Percentiles rank a stretch among this genome's conserved stretches.
These are phyloP conservation scores for Fraxinus velutina DNA, from an alignment of 305 asterid genomes.

Conservation along the genomic window DNA sequence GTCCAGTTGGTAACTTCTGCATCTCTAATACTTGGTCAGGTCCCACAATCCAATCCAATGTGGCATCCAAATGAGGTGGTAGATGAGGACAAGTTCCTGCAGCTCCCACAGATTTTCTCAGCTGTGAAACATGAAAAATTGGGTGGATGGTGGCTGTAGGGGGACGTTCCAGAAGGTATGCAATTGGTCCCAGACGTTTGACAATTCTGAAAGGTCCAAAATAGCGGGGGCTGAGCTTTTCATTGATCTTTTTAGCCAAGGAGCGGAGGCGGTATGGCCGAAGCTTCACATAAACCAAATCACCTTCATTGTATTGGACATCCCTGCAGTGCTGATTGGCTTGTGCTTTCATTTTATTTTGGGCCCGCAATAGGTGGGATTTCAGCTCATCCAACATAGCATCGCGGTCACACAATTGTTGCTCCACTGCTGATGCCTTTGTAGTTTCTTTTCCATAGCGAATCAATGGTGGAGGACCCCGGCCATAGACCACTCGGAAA, in stretches of 20 bases:
- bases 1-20: neutral
- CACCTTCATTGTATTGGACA: neutral
- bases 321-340: neutral
- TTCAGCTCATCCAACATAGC: neutral
- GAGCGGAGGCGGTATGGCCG: neutral
- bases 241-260: neutral
- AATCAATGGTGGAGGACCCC: neutral
- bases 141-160: neutral
- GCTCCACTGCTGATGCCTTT: neutral
- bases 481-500: neutral
- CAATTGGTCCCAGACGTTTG: neutral
- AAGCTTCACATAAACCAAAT: neutral
- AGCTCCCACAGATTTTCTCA: neutral
- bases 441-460: neutral
- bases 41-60: neutral
- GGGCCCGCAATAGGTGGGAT: neutral
- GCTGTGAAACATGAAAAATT: neutral
- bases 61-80: neutral
- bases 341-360: neutral
- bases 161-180: neutral
- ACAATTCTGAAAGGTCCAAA: neutral
- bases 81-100: neutral
- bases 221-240: neutral
- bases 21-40: neutral
- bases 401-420: neutral